These are phyloP conservation scores for Quercus parvula DNA, from an alignment of 306 rosid species.

Conservation along the genomic window DNA sequence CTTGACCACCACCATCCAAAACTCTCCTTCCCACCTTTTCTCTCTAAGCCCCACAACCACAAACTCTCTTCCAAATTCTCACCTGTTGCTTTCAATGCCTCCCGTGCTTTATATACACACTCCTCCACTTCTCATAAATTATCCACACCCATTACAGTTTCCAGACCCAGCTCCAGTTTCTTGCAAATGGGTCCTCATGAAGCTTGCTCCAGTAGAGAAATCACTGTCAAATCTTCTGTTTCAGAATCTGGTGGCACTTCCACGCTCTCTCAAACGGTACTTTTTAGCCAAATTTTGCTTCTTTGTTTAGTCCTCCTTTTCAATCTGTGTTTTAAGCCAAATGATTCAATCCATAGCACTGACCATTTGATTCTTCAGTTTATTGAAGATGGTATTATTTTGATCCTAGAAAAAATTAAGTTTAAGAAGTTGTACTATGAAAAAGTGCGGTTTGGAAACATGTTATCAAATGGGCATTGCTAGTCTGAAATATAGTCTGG, in stretches of 20 bases:
- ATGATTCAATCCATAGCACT: too few species aligned
- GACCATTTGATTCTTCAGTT: too few species aligned
- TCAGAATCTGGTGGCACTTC: slow-evolving; percentile 46
- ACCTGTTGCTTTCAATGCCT: slow-evolving; percentile 26
- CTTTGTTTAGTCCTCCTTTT: too few species aligned
- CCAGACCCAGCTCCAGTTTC: slow-evolving; percentile 25
- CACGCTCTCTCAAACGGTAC: slow-evolving; percentile 47
- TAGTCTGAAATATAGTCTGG: neutral
- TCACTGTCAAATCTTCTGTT: slow-evolving; percentile 40
- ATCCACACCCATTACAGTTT: neutral
- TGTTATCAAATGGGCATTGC: neutral
- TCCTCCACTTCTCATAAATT: slow-evolving; percentile 16
- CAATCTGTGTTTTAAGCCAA: too few species aligned
- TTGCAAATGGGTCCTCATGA: slow-evolving; percentile 36
- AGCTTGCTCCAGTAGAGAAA: slow-evolving; percentile 19
- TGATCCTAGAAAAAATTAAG: too few species aligned
- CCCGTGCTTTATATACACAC: neutral
- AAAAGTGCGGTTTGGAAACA: too few species aligned
- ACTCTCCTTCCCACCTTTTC: neutral
- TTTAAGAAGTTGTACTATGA: too few species aligned
- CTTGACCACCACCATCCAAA: slow-evolving; percentile 24
- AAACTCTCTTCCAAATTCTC: slow-evolving; percentile 15
- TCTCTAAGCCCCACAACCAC: slow-evolving; percentile 3
- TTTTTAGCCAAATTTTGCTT: neutral
- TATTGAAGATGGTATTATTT: too few species aligned